Evolutionary conservation across 768 basidiomycete genomes (phyloP), one percentile per base, ranked within the genome.

Genomic region (Tephrocybe sp.): DNA sequence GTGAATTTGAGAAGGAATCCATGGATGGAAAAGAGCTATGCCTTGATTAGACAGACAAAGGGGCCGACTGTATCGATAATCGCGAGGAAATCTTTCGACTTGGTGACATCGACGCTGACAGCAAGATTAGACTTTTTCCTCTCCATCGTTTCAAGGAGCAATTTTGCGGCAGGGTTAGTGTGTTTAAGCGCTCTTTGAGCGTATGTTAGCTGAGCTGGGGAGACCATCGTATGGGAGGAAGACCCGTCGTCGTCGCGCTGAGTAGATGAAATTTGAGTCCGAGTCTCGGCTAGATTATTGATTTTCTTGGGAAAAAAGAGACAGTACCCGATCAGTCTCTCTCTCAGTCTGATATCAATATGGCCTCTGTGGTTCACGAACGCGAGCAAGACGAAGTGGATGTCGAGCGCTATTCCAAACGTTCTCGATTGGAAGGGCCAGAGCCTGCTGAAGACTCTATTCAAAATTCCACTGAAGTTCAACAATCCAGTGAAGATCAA

Each of bases 11-110:
- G 54, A 49, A 54, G 48, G 36, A 55, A 48, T 48, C 47, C 31
- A 53, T 53, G 63, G 55, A 54, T 42, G 46, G 33, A 49, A 44
- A 26, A 26, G 7, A 26, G 26, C 56, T 55, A 71, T 81, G 77
- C 96, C 88, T 98, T 98, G 76, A 98, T 83, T 55, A 97, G 83
- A 78, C 93, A 97, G 62, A 90, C 84, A 61, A 85, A 85, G 10
- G 90, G 89, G 9, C 92, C 97, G 50, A 97, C 94, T 10, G 80
- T 79, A 58, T 94, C 87, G 57, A 97, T 84, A 63, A 99, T 88
- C 42, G 81, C 75, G 33, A 98, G 75, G 61, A 98, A 87, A 60
- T 92, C 86, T 13, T 72, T 75, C 48, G 83, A 76, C 44, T 76
- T 84, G 5, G 91, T 89, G 35, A 98, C 93, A 73, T 99, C 97